Evolutionary conservation across 1,139 yeast species (phyloP), one percentile per base, ranked within the genome.

Genomic region (Blastobotrys ciferrii): DNA sequence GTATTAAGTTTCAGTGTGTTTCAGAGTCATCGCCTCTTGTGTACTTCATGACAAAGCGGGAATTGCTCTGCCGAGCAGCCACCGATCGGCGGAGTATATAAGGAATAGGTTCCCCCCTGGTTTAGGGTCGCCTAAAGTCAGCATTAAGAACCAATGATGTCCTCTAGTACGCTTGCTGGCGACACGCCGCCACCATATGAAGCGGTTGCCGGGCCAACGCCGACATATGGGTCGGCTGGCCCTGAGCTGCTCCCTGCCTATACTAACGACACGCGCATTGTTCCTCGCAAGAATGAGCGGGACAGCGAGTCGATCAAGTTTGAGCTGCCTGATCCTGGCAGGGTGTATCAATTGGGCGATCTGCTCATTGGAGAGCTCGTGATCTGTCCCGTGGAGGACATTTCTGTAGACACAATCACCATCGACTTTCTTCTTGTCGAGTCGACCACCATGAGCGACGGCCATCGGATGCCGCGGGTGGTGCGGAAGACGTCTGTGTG

Each of bases 391-490:
- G 40, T 19, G 4, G 30, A 36, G 40, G 40, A 36, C 12, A 13
- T 36, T 7, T 23, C 11, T 3, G 15, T 19, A 4, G 40, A 36
- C 6, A 28, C 15, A 11, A 4, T 36, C 3, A 23, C 19, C 25
- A 23, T 36, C 9, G 40, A 36, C 28, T 36, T 36, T 13, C 40
- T 36, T 19, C 40, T 36, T 19, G 40, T 36, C 14, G 40, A 36
- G 14, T 36, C 40, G 13, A 36, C 40, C 12, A 23, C 40, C 14
- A n/a, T 36, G 6, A 17, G 25, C 12, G 40, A 36, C 25, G 18
- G 15, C 28, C 25, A 19, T 18, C 25, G 28, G 3, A 18, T 36
- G 25, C 40, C 40, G 9, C 40, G 40, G 28, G 14, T 36, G 7
- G 14, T 36, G 15, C 40, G 40, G 14, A 36, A 36, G 19, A 36